Evolutionary conservation across 768 basidiomycete species (phyloP).

Genomic region (Terana coerulea): DNA sequence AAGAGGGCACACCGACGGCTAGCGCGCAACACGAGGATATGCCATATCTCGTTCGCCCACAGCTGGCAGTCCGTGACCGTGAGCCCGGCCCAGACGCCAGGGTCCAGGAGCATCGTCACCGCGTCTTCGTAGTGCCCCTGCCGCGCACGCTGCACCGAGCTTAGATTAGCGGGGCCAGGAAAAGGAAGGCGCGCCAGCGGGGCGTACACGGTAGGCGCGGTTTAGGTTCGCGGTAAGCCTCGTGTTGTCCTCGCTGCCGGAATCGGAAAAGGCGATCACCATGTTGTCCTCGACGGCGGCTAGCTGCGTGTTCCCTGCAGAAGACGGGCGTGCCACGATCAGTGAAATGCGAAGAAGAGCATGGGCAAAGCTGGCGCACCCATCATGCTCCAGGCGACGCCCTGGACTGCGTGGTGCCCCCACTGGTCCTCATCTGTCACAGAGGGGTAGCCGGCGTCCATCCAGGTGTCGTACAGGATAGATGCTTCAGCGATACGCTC

Average conservation of each 20-base stretch:
- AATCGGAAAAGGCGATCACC: constrained; percentile 60
- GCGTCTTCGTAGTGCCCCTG: constrained; percentile 65
- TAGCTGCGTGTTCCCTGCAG: constrained; percentile 61
- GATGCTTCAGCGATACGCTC: constrained; percentile 62
- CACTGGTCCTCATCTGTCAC: constrained; percentile 60
- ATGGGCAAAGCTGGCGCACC: constrained; percentile 38
- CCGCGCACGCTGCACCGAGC: constrained; percentile 49
- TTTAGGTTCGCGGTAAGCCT: constrained; percentile 60
- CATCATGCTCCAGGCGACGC: constrained; percentile 64
- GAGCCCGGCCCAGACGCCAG: constrained; percentile 67
- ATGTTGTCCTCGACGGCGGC: constrained; percentile 66
- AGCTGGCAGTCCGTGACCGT: constrained; percentile 58
- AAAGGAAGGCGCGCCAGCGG: neutral
- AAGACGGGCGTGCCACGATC: constrained; percentile 6
- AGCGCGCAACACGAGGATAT: constrained; percentile 63
- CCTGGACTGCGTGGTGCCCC: constrained; percentile 71
- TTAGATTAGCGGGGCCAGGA: neutral
- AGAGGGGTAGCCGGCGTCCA: constrained; percentile 49
- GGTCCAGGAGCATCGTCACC: constrained; percentile 59
- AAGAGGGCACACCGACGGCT: constrained; percentile 53
- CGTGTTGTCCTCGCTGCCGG: constrained; percentile 57
- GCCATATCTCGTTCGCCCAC: constrained; percentile 80
- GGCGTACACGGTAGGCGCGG: constrained; percentile 59
- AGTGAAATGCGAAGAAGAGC: constrained; percentile 5
- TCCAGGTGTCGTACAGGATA: constrained; percentile 69